These are phyloP conservation scores for Phytopythium mirpurense DNA, from an alignment of 352 stramenopile genomes.

Conservation along the genomic window DNA sequence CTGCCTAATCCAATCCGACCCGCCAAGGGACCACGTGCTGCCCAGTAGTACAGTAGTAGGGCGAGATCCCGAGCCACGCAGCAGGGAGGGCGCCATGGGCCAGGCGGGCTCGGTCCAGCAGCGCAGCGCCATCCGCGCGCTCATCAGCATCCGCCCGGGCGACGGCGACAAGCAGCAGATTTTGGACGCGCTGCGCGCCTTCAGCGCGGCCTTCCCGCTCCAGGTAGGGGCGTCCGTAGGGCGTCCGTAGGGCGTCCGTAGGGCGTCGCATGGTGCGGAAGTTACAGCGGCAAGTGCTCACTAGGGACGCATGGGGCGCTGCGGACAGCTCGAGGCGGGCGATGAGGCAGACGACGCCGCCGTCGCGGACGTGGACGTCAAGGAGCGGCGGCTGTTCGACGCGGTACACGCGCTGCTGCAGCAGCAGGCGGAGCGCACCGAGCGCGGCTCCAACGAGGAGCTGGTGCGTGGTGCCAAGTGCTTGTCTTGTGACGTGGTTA, in stretches of 20 bases:
- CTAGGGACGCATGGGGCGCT: too few relatives aligned
- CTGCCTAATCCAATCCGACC: too few relatives aligned
- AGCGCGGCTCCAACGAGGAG: conserved; percentile 43
- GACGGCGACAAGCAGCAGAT: conserved; percentile 36
- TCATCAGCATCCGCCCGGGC: conserved; percentile 47
- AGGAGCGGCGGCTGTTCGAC: conserved; percentile 73
- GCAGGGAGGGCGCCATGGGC: conserved; percentile 35
- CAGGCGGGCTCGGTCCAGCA: conserved; percentile 77
- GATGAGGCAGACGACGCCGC: conserved; percentile 19
- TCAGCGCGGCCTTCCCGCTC: conserved; percentile 71
- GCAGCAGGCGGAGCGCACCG: conserved; percentile 50
- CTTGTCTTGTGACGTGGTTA: too few relatives aligned
- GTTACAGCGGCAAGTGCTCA: too few relatives aligned
- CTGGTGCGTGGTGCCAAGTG: conserved; percentile 32
- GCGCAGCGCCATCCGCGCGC: conserved; percentile 70
- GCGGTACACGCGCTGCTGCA: conserved; percentile 67
- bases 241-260: too few relatives aligned
- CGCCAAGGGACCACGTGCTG: too few relatives aligned
- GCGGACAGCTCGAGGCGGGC: conserved; percentile 15
- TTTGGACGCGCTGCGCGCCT: conserved; percentile 58
- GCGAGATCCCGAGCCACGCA: too few relatives aligned
- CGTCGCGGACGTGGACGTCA: conserved; percentile 48
- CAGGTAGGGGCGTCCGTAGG: too few relatives aligned
- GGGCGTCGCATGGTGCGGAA: too few relatives aligned
- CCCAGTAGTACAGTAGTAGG: too few relatives aligned